These are phyloP conservation scores for Penicillium waksmanii DNA, from an alignment of 495 filamentous ascomycete genomes.

Conservation along the genomic window DNA sequence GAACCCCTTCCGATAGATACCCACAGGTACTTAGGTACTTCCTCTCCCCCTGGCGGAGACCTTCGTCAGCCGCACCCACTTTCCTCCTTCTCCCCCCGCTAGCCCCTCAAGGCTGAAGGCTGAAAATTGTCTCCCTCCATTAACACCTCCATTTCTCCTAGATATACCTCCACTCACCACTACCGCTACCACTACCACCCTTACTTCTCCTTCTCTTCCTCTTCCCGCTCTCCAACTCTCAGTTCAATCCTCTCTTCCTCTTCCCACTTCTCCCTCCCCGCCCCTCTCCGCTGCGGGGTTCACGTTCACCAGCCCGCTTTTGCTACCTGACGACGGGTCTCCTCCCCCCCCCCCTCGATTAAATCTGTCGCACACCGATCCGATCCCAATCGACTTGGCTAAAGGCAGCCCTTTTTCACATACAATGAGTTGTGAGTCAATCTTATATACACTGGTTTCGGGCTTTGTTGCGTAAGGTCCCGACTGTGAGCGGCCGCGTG, in stretches of 20 bases:
- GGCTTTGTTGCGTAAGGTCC: background rate
- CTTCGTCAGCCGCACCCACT: slow-evolving; percentile 1
- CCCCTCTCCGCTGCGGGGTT: slow-evolving; percentile 25
- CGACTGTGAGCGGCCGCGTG: slow-evolving; percentile 2
- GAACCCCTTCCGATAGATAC: too few relatives aligned
- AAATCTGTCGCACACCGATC: slow-evolving; percentile 19
- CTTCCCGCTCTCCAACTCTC: too few relatives aligned
- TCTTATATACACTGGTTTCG: slow-evolving; percentile 12
- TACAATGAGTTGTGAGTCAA: slow-evolving; percentile 40
- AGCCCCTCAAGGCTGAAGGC: slow-evolving; percentile 16
- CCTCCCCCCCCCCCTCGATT: slow-evolving; percentile 11
- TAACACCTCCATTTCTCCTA: background rate
- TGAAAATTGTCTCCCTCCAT: slow-evolving; percentile 19
- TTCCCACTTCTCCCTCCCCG: background rate
- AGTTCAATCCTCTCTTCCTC: too few relatives aligned
- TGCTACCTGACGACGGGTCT: slow-evolving; percentile 19
- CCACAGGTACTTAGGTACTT: too few relatives aligned
- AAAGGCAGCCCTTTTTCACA: slow-evolving; percentile 26
- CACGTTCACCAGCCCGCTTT: slow-evolving; percentile 23
- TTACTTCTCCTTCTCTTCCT: background rate
- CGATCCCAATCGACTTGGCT: slow-evolving; percentile 16
- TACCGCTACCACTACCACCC: background rate
- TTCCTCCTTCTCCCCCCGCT: slow-evolving; percentile 11
- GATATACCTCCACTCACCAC: background rate
- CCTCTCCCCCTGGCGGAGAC: background rate